Base-by-base conservation (phyloP, 768 basidiomycete genomes). In the Dentipellis sp. region DNA sequence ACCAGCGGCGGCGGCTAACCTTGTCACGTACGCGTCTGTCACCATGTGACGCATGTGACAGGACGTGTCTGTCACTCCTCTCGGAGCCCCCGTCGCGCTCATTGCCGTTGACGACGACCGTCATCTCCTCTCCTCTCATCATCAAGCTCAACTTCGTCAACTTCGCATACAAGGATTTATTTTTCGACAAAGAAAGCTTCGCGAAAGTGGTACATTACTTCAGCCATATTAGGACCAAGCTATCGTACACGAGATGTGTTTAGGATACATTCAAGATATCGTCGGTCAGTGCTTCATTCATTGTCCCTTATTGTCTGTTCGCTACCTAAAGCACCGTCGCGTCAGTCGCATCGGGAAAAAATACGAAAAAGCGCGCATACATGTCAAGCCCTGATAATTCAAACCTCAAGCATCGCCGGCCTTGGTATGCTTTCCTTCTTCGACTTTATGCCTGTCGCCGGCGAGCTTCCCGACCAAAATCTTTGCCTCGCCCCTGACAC, bases 381-480 rank as follows among this genome's bases (percentile, higher is more conserved):
- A 29, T 29, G 29, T n/a, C 29, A 29, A 29, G 29, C 29, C 29
- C 29, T 29, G 29, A 29, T 29, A 29, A 6, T 29, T 29, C 29
- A 29, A 29, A 10, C 42, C n/a, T 45, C 23, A 50, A 19, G 23
- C 34, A 17, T 21, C 51, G 10, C 49, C 56, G 10, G 5, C 4
- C n/a, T 34, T 54, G 53, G 49, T 14, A 40, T 39, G 23, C 35
- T 50, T 58, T 37, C 53, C 53, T 19, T 53, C 47, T 19, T 58
- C 57, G 12, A 50, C 46, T 53, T 58, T 58, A 4, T 16, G 14
- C n/a, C 17, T 14, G 12, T 58, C 29, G 10, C 52, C 47, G 10
- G 46, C 52, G 19, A 58, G 38, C 49, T 53, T 58, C n/a, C 57
- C 57, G 38, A 42, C 38, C n/a, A 58, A 3, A 6, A 58, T 21